phyloP scores from a whole-genome alignment of 495 filamentous ascomycete species.

The Penicillium nucicola region DNA sequence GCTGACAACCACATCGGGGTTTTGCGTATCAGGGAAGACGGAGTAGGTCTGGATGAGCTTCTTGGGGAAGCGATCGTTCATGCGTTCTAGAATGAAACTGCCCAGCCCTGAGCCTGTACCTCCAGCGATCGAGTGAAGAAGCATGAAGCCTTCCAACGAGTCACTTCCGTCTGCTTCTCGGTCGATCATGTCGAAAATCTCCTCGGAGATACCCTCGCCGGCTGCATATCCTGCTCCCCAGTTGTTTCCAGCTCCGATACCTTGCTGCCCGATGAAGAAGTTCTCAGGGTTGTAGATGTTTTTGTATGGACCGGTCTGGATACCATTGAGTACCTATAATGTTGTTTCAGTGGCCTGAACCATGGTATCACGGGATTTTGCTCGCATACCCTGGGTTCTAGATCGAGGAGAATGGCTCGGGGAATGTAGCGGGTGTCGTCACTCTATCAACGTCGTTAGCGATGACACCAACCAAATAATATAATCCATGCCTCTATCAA shows the following conservation, averaged over 20 bases:
- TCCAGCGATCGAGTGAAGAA: slow-evolving; percentile 95
- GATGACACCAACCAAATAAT: not conserved
- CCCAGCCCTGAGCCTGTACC: slow-evolving; percentile 94
- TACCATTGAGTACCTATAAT: slow-evolving; percentile 80
- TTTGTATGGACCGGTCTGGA: slow-evolving; percentile 88
- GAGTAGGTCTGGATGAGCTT: slow-evolving; percentile 99
- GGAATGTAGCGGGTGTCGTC: slow-evolving; percentile 99
- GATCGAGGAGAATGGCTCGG: slow-evolving; percentile 88
- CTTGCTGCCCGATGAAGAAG: slow-evolving; percentile 90
- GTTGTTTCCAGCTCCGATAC: slow-evolving; percentile 92
- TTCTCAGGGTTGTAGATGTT: slow-evolving; percentile 99
- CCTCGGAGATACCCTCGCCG: slow-evolving; percentile 90
- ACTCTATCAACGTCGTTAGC: slow-evolving; percentile 44
- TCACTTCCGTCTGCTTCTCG: slow-evolving; percentile 97
- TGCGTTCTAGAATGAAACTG: slow-evolving; percentile 89
- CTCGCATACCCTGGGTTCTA: slow-evolving; percentile 79
- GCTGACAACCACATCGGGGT: slow-evolving; percentile 91
- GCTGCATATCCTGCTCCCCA: slow-evolving; percentile 94
- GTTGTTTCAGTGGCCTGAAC: not conserved
- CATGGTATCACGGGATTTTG: not conserved
- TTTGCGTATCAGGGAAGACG: slow-evolving; percentile 90
- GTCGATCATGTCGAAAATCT: slow-evolving; percentile 99
- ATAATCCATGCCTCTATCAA: not conserved
- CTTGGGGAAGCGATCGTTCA: slow-evolving; percentile 97
- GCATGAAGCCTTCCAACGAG: slow-evolving; percentile 97